These are phyloP conservation scores for Penicillium sp. DNA, from an alignment of 2,329 filamentous ascomycete genomes.

Conservation along the genomic window DNA sequence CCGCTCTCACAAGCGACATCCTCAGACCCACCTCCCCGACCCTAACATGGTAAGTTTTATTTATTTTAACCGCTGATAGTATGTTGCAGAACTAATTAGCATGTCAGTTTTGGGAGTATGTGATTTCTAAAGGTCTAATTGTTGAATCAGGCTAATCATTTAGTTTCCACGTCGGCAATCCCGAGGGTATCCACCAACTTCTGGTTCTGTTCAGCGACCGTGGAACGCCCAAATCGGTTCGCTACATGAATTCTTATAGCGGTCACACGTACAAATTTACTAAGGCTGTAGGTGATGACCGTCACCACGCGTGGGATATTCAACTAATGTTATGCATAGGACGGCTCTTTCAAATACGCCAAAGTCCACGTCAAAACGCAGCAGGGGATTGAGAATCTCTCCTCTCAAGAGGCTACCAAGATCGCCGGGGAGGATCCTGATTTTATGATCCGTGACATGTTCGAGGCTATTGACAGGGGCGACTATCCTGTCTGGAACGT, in stretches of 20 bases:
- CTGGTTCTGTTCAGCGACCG: slow-evolving; percentile 67
- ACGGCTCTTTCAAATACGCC: slow-evolving; percentile 68
- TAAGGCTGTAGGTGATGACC: slow-evolving; percentile 46
- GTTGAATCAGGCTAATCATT: background rate
- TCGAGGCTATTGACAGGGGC: slow-evolving; percentile 64
- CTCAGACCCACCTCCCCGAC: slow-evolving; percentile 29
- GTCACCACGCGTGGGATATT: slow-evolving; percentile 50
- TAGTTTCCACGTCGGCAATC: slow-evolving; percentile 59
- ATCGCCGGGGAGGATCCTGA: slow-evolving; percentile 64
- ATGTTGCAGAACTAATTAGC: slow-evolving; percentile 6
- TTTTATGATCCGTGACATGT: slow-evolving; percentile 66
- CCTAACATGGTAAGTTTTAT: slow-evolving; percentile 27
- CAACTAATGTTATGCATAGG: slow-evolving; percentile 47
- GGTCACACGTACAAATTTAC: slow-evolving; percentile 68
- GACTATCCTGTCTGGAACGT: slow-evolving; percentile 67
- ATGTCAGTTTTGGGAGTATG: slow-evolving; percentile 36
- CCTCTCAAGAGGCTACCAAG: slow-evolving; percentile 59
- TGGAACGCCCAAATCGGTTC: slow-evolving; percentile 64
- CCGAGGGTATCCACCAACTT: slow-evolving; percentile 64
- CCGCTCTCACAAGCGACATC: slow-evolving; percentile 69
- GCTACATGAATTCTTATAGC: slow-evolving; percentile 67
- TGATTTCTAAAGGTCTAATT: background rate
- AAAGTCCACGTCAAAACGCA: slow-evolving; percentile 68
- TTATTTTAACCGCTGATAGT: background rate
- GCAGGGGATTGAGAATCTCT: slow-evolving; percentile 65